Evolutionary conservation across 192 early-diverging fungal genomes (phyloP).

Genomic region (Rhizophlyctis rosea): DNA sequence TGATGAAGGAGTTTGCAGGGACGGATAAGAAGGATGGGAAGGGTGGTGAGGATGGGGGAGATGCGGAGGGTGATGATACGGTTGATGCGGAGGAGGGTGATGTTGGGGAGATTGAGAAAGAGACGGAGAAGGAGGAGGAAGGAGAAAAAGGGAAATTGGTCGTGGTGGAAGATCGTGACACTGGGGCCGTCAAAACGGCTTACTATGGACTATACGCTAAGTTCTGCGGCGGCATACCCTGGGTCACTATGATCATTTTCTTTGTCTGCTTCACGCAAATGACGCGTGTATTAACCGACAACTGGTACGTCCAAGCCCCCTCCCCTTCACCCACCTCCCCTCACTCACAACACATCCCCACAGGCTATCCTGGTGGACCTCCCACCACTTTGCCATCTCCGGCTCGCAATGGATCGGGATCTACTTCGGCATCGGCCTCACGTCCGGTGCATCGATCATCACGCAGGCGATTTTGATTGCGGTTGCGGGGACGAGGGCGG

Average conservation of each 20-base stretch:
- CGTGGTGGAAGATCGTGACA: constrained; percentile 68
- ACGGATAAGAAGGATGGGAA: background rate
- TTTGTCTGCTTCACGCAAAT: constrained; percentile 11
- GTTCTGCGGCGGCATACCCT: constrained; percentile 44
- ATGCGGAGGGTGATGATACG: constrained; percentile 56
- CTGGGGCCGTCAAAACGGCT: constrained; percentile 63
- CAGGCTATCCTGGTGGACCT: constrained; percentile 15
- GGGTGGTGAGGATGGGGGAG: constrained; percentile 2
- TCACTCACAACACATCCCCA: background rate
- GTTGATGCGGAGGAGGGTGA: constrained; percentile 34
- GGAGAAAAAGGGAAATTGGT: constrained; percentile 38
- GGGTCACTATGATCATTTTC: constrained; percentile 33
- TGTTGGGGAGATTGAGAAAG: constrained; percentile 36
- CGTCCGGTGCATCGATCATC: no score
- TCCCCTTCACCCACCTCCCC: background rate
- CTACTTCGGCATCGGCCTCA: constrained; percentile 12
- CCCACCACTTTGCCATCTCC: background rate
- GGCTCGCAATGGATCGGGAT: constrained; percentile 6
- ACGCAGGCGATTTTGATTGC: constrained; percentile 53
- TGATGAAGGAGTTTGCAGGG: constrained; percentile 15
- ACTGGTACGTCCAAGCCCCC: no score
- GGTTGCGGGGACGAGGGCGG: constrained; percentile 53
- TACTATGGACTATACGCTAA: constrained; percentile 68
- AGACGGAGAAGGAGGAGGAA: constrained; percentile 47
- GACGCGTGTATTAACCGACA: no score